A percentile compares a stretch with the other conserved stretches of the same genome.
Evolutionary conservation across 2,329 filamentous ascomycete species (phyloP).

Genomic region (Aurifilum marmelostoma): DNA sequence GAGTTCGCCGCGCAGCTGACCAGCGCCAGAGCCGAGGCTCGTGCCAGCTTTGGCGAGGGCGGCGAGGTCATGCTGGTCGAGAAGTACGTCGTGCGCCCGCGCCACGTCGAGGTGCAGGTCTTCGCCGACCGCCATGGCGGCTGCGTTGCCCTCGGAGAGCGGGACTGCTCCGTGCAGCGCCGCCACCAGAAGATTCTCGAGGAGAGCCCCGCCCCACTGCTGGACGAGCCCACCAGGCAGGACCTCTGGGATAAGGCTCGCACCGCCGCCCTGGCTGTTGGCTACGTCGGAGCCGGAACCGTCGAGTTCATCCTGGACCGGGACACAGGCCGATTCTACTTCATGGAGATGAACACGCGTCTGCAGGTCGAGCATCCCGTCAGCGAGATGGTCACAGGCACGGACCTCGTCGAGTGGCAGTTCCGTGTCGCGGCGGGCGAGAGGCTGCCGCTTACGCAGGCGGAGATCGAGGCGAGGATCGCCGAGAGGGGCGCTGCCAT

Average conservation of each 20-base stretch:
- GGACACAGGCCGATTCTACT: constrained; percentile 78
- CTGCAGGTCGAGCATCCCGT: constrained; percentile 97
- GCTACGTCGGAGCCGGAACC: constrained; percentile 88
- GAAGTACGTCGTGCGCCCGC: constrained; percentile 75
- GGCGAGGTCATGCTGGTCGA: constrained; percentile 83
- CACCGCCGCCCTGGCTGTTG: constrained; percentile 71
- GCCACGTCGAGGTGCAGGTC: constrained; percentile 89
- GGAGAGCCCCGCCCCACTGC: constrained; percentile 78
- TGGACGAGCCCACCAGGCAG: constrained; percentile 60
- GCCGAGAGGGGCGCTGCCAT: constrained; percentile 80
- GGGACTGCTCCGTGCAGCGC: constrained; percentile 86
- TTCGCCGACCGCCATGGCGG: constrained; percentile 82
- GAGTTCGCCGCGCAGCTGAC: constrained; percentile 73
- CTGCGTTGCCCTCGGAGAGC: constrained; percentile 82
- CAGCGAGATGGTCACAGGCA: constrained; percentile 70
- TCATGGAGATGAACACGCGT: constrained; percentile 83
- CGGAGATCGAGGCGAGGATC: constrained; percentile 75
- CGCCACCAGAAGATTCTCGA: constrained; percentile 91
- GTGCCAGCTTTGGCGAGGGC: constrained; percentile 79
- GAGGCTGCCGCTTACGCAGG: constrained; percentile 58
- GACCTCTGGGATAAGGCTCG: constrained; percentile 69
- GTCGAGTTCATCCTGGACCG: constrained; percentile 91
- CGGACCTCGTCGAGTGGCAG: constrained; percentile 91
- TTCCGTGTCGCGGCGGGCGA: constrained; percentile 72
- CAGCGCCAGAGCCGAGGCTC: constrained; percentile 75